Evolutionary conservation across 768 basidiomycete species (phyloP).

Genomic region (Atractiella rhizophila): DNA sequence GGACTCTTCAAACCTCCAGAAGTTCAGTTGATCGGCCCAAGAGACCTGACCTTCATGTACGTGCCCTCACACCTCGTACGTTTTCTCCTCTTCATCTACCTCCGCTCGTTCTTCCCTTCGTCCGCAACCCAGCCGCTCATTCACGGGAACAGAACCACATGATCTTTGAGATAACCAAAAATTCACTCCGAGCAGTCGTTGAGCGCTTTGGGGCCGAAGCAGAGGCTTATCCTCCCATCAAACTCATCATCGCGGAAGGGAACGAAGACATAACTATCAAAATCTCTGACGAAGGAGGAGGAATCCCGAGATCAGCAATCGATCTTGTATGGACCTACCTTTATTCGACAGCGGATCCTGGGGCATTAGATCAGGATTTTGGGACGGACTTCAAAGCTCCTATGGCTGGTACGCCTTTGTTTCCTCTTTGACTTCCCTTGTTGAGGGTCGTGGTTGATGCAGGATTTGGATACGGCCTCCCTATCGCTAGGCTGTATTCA

Average conservation of each 20-base stretch:
- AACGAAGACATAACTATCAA: conserved; percentile 97
- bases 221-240: conserved; percentile 70
- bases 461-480: conserved; percentile 56
- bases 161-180: conserved; percentile 87
- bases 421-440: background rate
- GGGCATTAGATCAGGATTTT: conserved; percentile 19
- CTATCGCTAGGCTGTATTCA: conserved; percentile 78
- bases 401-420: conserved; percentile 45
- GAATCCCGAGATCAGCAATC: conserved; percentile 59
- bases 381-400: conserved; percentile 77
- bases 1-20: conserved; percentile 88
- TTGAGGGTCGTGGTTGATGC: background rate
- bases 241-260: conserved; percentile 87
- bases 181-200: conserved; percentile 86
- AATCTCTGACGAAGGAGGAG: conserved; percentile 90
- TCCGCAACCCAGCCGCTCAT: background rate
- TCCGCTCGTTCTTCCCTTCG: background rate
- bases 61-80: conserved; percentile 64
- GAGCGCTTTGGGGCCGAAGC: conserved; percentile 65
- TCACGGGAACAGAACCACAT: conserved; percentile 35
- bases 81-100: background rate
- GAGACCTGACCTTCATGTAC: conserved; percentile 64
- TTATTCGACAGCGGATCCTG: conserved; percentile 19
- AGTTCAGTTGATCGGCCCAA: conserved; percentile 83
- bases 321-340: conserved; percentile 98